Evolutionary conservation across 352 stramenopile species (phyloP), one percentile per base, ranked within the genome.

Genomic region (Blastocystis hominis): DNA sequence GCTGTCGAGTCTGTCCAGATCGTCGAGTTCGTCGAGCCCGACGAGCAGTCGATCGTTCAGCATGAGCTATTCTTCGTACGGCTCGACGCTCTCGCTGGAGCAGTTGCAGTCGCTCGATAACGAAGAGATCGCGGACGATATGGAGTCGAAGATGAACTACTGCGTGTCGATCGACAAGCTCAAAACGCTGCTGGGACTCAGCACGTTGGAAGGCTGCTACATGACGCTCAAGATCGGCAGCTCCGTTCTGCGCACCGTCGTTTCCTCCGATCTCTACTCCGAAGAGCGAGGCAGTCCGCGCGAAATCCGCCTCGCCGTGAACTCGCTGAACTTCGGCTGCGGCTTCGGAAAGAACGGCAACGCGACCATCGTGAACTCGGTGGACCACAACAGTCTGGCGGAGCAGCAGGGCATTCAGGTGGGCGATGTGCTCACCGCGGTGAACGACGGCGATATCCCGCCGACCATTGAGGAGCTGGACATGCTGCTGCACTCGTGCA

Each of bases 141-240:
- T 84, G 72, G 72, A 84, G 34, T n/a, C n/a, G 30, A 84, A 68
- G 34, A 66, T 84, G 72, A 66, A 50, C 2, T 84, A 69, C 72
- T 84, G 72, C 30, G 20, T 84, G 3, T 68, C 44, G 3, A 20
- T 84, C 1, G 44, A 84, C 20, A 13, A 40, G 17, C 50, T 84
- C 6, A 84, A 53, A 10, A 44, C 66, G 72, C 42, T 84, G 20
- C n/a, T 84, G n/a, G 9, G 20, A 1, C n/a, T 34, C 0, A 7
- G 10, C 5, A 46, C 59, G 2, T 46, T 84, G n/a, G 13, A 84
- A 15, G 72, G 72, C 40, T 34, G 66, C 17, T 84, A 84, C 40
- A 40, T 64, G 5, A 84, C 50, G 7, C 34, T 53, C 3, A 47
- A 34, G n/a, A 84, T 84, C 40, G 72, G 72, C 7, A 30, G 7